Conservation (phyloP, 805 yeast genomes). For the Kuraishia hungarica region DNA sequence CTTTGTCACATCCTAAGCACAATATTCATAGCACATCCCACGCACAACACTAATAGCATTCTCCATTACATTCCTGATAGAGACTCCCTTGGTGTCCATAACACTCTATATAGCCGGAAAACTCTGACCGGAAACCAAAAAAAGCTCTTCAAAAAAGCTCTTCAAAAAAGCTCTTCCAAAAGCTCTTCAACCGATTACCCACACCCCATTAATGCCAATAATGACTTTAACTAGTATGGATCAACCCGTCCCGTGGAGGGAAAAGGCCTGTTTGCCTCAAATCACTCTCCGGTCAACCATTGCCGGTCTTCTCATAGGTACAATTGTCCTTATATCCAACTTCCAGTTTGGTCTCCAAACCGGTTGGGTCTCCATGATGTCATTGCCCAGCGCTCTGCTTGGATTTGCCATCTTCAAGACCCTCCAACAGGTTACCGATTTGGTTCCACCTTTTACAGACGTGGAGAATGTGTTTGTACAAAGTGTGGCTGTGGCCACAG, state of each 20-base stretch:
- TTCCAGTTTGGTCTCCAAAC: constrained; percentile 96
- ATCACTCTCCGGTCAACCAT: constrained; percentile 65
- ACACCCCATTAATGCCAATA: constrained; percentile 3
- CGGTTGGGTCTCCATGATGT: constrained; percentile 99
- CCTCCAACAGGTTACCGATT: constrained; percentile 19
- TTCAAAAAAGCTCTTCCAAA: not conserved
- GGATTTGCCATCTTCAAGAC: constrained; percentile 79
- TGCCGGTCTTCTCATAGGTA: constrained; percentile 79
- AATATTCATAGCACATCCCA: too few species aligned
- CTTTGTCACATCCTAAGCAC: too few species aligned
- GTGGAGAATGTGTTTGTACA: constrained; percentile 93
- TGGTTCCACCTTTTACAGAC: constrained; percentile 53
- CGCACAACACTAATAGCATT: too few species aligned
- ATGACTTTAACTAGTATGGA: not conserved
- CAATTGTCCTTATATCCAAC: constrained; percentile 78
- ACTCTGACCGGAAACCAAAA: not conserved
- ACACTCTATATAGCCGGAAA: too few species aligned
- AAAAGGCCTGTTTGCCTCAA: constrained; percentile 51
- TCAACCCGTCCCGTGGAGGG: constrained; percentile 26
- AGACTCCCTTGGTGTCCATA: too few species aligned
- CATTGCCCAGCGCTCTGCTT: constrained; percentile 83
- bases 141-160: not conserved
- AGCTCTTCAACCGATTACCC: too few species aligned
- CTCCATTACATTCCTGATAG: too few species aligned
- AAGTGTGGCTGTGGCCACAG: constrained; percentile 92